Evolutionary conservation across 129 eudicot species (phyloP).

Genomic region (Smallanthus sonchifolius): DNA sequence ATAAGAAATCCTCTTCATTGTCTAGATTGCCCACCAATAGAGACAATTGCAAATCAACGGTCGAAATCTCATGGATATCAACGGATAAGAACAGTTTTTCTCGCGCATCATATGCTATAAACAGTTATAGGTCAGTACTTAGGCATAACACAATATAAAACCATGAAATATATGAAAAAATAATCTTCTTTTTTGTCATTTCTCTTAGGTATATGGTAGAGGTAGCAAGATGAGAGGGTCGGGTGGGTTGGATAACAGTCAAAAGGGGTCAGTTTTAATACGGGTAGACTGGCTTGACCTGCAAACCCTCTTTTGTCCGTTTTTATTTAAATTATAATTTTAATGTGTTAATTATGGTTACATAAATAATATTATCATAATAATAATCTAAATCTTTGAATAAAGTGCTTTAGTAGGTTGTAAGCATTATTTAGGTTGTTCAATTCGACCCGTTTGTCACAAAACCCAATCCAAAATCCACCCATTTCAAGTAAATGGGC

Average conservation of each 20-base stretch:
- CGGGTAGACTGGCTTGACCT: neutral
- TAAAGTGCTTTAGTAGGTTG: neutral
- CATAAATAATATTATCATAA: neutral
- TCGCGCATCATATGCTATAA: slow-evolving; percentile 78
- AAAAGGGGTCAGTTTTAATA: neutral
- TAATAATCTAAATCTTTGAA: neutral
- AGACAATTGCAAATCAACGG: slow-evolving; percentile 37
- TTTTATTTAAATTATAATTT: neutral
- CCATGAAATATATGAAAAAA: neutral
- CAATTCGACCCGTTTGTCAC: neutral
- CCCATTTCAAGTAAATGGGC: neutral
- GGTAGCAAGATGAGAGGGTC: neutral
- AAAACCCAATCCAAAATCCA: neutral
- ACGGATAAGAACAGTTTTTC: slow-evolving; percentile 62
- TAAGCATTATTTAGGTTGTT: neutral
- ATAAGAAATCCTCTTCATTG: slow-evolving; percentile 37
- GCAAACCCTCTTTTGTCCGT: neutral
- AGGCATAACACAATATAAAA: neutral
- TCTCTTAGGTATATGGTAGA: neutral
- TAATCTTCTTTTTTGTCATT: neutral
- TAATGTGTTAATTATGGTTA: neutral
- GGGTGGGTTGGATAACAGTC: neutral
- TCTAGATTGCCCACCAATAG: slow-evolving; percentile 43
- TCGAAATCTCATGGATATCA: slow-evolving; percentile 72
- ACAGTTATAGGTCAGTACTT: slow-evolving; percentile 54